Percentiles rank a stretch among this genome's conserved stretches.
Evolutionary conservation across 179 eudicot genomes (phyloP).

Genomic region (Beta lomatogona): DNA sequence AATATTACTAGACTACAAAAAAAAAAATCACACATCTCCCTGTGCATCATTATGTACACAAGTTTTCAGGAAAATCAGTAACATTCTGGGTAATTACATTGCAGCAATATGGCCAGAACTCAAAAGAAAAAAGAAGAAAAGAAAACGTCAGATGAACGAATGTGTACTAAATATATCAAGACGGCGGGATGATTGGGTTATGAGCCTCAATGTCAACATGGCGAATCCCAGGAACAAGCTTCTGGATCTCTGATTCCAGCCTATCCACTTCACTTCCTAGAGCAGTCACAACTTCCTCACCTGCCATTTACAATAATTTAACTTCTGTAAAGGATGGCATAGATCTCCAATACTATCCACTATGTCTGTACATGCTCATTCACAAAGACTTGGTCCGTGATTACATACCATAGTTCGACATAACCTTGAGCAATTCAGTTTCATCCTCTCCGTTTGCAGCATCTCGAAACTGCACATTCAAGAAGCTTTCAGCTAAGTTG

Average conservation of each 20-base stretch:
- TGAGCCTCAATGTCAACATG: conserved; percentile 99
- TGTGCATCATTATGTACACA: conserved; percentile 18
- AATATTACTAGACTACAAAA: neutral
- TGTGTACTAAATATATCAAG: conserved; percentile 16
- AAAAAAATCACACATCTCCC: neutral
- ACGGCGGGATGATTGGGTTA: conserved; percentile 59
- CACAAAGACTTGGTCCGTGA: neutral
- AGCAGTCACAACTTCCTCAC: conserved; percentile 95
- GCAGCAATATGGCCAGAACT: neutral
- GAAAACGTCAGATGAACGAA: conserved; percentile 7
- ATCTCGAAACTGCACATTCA: conserved; percentile 71
- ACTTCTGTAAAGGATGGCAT: neutral
- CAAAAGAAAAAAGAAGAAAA: neutral
- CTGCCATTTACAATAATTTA: conserved; percentile 34
- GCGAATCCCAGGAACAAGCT: conserved; percentile 88
- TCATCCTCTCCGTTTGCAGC: conserved; percentile 69
- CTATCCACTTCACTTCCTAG: conserved; percentile 97
- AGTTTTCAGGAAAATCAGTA: neutral
- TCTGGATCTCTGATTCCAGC: conserved; percentile 85
- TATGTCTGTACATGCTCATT: neutral
- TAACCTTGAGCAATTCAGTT: conserved; percentile 59
- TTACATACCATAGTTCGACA: conserved; percentile 86
- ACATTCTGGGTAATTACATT: conserved; percentile 7
- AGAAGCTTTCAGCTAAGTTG: neutral
- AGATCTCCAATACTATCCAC: neutral